These are phyloP conservation scores for Lactifluus rugatus DNA, from an alignment of 768 basidiomycete genomes.

Conservation along the genomic window DNA sequence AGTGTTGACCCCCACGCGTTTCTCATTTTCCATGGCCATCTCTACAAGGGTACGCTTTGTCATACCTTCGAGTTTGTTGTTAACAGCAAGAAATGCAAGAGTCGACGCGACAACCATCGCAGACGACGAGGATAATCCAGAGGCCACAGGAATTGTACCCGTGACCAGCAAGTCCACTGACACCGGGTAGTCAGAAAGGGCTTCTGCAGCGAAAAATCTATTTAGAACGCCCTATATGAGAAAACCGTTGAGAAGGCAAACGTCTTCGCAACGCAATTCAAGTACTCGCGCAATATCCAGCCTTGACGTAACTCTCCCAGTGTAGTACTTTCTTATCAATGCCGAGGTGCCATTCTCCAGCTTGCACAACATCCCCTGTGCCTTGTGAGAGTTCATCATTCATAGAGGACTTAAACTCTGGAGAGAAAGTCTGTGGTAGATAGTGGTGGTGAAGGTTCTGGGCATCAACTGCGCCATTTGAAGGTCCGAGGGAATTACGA, in stretches of 20 bases:
- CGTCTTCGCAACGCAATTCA: background rate
- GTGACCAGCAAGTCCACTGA: slow-evolving; percentile 69
- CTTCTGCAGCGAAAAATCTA: slow-evolving; percentile 37
- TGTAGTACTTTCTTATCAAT: slow-evolving; percentile 59
- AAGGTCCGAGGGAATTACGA: slow-evolving; percentile 25
- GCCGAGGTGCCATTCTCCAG: slow-evolving; percentile 60
- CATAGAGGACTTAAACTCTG: slow-evolving; percentile 28
- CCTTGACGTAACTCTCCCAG: slow-evolving; percentile 87
- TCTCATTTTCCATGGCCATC: slow-evolving; percentile 79
- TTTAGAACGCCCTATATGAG: slow-evolving; percentile 53
- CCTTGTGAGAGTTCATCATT: slow-evolving; percentile 28
- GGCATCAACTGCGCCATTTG: slow-evolving; percentile 47
- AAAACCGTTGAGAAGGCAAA: background rate
- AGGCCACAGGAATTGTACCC: slow-evolving; percentile 79
- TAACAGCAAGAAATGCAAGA: slow-evolving; percentile 68
- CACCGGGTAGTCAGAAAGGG: slow-evolving; percentile 29
- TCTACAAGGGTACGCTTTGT: slow-evolving; percentile 66
- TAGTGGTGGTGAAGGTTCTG: slow-evolving; percentile 59
- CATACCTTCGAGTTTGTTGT: slow-evolving; percentile 46
- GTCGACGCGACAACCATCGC: slow-evolving; percentile 88
- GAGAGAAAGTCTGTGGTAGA: slow-evolving; percentile 47
- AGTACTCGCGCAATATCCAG: slow-evolving; percentile 63
- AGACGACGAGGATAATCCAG: slow-evolving; percentile 79
- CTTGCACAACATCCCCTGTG: slow-evolving; percentile 33
- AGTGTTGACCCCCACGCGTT: slow-evolving; percentile 73